Base-by-base conservation (phyloP, 305 asterid species). In the Fraxinus dipetala region DNA sequence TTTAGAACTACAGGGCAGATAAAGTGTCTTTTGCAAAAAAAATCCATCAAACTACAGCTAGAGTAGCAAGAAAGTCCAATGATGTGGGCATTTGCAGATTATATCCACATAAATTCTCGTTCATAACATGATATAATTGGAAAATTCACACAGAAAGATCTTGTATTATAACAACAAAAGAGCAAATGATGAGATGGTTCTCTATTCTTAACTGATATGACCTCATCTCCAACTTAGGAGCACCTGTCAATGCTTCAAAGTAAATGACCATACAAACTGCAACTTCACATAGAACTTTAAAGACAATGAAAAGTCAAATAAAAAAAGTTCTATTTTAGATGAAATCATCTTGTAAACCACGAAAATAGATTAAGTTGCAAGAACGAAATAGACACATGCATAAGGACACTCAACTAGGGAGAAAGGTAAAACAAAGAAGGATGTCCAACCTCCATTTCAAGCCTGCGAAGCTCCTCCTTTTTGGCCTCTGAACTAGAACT, bases 401-500 rank as follows among this genome's bases (percentile, higher is more conserved):
- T 14, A 7, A 59, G 67, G 35, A 80, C 13, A 54, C 24, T 80
- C 59, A 51, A 80, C 56, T 13, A 38, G 59, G 67, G 54, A 8
- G 38, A 63, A 9, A n/a, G 73, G 24, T 38, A 75, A 48, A 16
- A 3, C 14, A 63, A 63, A 30, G 73, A 72, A 40, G 20, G 76
- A 48, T 32, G 63, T 72, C 70, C 80, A 91, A 95, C 99, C 98
- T 95, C 97, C 86, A 91, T 76, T 85, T 95, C 97, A 77, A 88
- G 88, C 84, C 75, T 92, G 77, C 97, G 95, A 31, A 85, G 76
- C 84, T 92, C 98, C 92, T 95, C 98, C 88, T 95, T 93, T 85
- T 86, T 93, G 51, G 97, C 99, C 89, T 95, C 97, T 79, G 98
- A 91, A 65, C 98, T 90, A 81, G 97, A 65, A 86, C 83, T 93